These are phyloP conservation scores for Xylaria acuta DNA, from an alignment of 495 filamentous ascomycete genomes.

Conservation along the genomic window DNA sequence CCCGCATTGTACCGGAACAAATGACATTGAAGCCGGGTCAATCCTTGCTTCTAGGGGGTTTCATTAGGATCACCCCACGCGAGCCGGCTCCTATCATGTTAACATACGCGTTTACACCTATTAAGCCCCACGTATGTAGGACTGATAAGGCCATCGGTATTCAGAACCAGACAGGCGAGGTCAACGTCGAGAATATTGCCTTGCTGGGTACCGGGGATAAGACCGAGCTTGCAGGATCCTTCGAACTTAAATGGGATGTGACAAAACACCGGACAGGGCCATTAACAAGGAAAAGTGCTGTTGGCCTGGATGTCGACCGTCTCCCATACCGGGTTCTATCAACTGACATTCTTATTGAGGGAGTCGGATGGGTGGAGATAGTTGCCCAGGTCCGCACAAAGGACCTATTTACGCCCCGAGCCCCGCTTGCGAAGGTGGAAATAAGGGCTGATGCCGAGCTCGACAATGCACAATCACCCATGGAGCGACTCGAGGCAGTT, in stretches of 20 bases:
- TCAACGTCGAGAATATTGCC: conserved; percentile 65
- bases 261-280: conserved; percentile 73
- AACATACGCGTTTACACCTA: conserved; percentile 78
- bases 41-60: conserved; percentile 84
- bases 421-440: conserved; percentile 22
- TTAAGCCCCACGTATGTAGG: conserved; percentile 73
- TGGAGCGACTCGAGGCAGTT: conserved; percentile 34
- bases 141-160: conserved; percentile 78
- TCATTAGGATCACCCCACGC: conserved; percentile 85
- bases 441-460: conserved; percentile 23
- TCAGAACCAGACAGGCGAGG: conserved; percentile 61
- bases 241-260: conserved; percentile 78
- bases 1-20: conserved; percentile 70
- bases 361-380: conserved; percentile 92
- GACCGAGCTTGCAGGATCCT: conserved; percentile 72
- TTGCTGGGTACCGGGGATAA: conserved; percentile 60
- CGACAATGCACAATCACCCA: conserved; percentile 26
- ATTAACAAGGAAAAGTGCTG: conserved; percentile 58
- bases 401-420: conserved; percentile 37
- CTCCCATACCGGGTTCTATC: conserved; percentile 81
- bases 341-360: conserved; percentile 87
- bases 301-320: conserved; percentile 58
- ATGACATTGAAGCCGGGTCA: conserved; percentile 74
- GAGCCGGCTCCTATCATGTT: conserved; percentile 68
- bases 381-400: conserved; percentile 75